Percentiles rank a stretch among this genome's conserved stretches.
These are phyloP conservation scores for Pseudocercospora ulei DNA, from an alignment of 2,329 filamentous ascomycete species.

Conservation along the genomic window DNA sequence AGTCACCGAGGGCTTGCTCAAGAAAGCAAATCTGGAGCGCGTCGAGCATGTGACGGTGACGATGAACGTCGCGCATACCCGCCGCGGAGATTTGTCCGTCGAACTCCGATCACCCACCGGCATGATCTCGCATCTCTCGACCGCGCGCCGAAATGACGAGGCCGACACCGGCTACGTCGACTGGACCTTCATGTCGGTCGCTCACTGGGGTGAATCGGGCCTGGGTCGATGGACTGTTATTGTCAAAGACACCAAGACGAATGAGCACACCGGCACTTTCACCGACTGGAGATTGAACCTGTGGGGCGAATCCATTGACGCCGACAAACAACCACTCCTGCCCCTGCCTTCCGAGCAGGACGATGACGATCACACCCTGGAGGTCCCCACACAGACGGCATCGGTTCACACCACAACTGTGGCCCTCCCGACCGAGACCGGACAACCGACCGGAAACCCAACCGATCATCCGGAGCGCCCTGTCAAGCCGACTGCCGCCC, in stretches of 20 bases:
- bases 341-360: constrained; percentile 77
- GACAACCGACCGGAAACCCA: constrained; percentile 39
- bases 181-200: constrained; percentile 99
- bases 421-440: constrained; percentile 41
- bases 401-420: constrained; percentile 53
- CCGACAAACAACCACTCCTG: constrained; percentile 59
- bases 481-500: constrained; percentile 42
- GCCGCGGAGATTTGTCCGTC: constrained; percentile 83
- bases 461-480: constrained; percentile 45
- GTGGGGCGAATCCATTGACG: constrained; percentile 81
- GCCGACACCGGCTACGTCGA: constrained; percentile 65
- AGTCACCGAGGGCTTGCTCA: constrained; percentile 70
- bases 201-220: constrained; percentile 87
- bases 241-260: constrained; percentile 72
- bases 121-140: constrained; percentile 73
- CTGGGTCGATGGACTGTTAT: constrained; percentile 84
- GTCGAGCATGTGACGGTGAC: constrained; percentile 94
- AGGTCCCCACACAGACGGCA: constrained; percentile 47
- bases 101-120: constrained; percentile 78
- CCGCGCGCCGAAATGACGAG: constrained; percentile 59
- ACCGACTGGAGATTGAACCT: constrained; percentile 88
- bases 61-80: constrained; percentile 86
- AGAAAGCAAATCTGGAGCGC: constrained; percentile 69
- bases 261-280: constrained; percentile 67
- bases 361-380: constrained; percentile 70